Evolutionary conservation across 352 stramenopile species (phyloP).

Genomic region (Phytopythium boreale): DNA sequence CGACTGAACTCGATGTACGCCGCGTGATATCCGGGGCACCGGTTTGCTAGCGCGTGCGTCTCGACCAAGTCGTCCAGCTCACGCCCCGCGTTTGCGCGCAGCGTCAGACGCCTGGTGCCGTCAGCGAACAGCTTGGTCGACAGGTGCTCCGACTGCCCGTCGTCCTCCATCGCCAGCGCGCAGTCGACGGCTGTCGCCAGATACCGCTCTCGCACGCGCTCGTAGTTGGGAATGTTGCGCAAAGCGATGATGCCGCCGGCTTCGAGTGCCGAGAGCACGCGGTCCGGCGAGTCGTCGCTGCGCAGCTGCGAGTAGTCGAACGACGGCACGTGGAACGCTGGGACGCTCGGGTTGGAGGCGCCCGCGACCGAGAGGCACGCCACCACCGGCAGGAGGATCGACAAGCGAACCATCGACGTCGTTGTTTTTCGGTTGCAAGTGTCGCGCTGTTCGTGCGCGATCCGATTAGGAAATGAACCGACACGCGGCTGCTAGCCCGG

Average conservation of each 20-base stretch:
- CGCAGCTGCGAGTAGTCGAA: slow-evolving; percentile 31
- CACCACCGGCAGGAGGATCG: neutral
- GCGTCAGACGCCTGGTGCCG: slow-evolving; percentile 44
- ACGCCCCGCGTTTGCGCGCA: slow-evolving; percentile 35
- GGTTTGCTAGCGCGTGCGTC: slow-evolving; percentile 15
- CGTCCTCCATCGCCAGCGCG: slow-evolving; percentile 24
- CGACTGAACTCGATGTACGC: slow-evolving; percentile 40
- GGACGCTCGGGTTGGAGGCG: neutral
- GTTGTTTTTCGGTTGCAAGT: neutral
- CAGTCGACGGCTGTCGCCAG: slow-evolving; percentile 34
- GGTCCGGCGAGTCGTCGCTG: slow-evolving; percentile 9
- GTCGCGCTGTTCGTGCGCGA: neutral
- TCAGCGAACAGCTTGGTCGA: slow-evolving; percentile 46
- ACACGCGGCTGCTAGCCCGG: neutral
- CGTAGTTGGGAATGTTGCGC: slow-evolving; percentile 46
- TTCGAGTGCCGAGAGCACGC: slow-evolving; percentile 34
- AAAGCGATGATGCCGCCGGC: slow-evolving; percentile 43
- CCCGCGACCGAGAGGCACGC: neutral
- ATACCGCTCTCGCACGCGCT: slow-evolving; percentile 29
- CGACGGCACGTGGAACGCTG: slow-evolving; percentile 27
- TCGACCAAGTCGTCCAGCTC: slow-evolving; percentile 23
- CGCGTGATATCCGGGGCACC: slow-evolving; percentile 38
- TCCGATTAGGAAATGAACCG: neutral
- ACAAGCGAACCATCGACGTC: neutral
- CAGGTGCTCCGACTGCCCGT: slow-evolving; percentile 21